Percentiles rank a stretch among this genome's conserved stretches.
Evolutionary conservation across 805 yeast genomes (phyloP).

Genomic region (Blastobotrys parvus): DNA sequence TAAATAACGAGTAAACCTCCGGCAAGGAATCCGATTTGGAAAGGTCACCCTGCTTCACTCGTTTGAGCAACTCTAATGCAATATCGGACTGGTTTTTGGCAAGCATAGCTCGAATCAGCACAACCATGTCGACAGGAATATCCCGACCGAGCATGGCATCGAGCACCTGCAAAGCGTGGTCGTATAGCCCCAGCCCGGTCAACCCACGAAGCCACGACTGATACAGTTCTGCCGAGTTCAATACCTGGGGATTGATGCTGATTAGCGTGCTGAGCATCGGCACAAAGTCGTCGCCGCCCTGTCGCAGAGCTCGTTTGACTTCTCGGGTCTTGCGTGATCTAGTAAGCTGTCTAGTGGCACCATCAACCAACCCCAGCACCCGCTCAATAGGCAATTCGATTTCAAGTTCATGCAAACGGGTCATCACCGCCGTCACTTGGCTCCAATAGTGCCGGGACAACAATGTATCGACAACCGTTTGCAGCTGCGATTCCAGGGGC

Average conservation of each 20-base stretch:
- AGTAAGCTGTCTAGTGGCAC: constrained; percentile 1
- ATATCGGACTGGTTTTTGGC: constrained; percentile 7
- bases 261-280: constrained; percentile 8
- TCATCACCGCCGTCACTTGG: constrained; percentile 9
- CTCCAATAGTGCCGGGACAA: constrained; percentile 12
- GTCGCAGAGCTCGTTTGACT: neutral
- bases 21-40: constrained; percentile 9
- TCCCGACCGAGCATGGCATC: constrained; percentile 16
- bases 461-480: constrained; percentile 4
- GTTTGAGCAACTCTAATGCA: constrained; percentile 9
- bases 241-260: constrained; percentile 15
- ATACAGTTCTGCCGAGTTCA: constrained; percentile 15
- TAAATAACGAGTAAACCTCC: constrained; percentile 12
- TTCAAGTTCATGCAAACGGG: constrained; percentile 6
- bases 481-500: constrained; percentile 6
- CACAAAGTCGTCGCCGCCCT: constrained; percentile 1
- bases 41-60: constrained; percentile 8
- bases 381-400: constrained; percentile 8
- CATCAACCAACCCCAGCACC: constrained; percentile 13
- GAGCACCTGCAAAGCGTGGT: constrained; percentile 14
- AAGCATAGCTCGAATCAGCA: constrained; percentile 14
- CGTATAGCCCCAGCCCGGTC: constrained; percentile 13
- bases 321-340: neutral
- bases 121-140: constrained; percentile 6
- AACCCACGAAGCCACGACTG: constrained; percentile 19